Evolutionary conservation across 768 basidiomycete genomes (phyloP).

Genomic region (Lactarius quietus): DNA sequence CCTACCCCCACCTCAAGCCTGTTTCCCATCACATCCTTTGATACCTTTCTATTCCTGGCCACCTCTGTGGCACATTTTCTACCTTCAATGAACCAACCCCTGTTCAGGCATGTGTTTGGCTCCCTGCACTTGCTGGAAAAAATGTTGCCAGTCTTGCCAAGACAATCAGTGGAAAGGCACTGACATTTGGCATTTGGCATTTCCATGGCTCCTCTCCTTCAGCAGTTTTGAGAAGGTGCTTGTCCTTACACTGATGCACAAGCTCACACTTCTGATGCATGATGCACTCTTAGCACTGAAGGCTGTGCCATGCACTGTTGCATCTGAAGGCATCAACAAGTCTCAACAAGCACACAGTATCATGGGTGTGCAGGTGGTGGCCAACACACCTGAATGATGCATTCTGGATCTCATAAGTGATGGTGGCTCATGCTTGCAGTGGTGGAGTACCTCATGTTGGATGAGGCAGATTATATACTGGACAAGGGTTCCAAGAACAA

Average conservation of each 20-base stretch:
- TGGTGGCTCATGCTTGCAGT: conserved; percentile 80
- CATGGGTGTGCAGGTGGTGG: conserved; percentile 68
- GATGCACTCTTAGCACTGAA: conserved; percentile 75
- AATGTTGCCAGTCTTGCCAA: conserved; percentile 96
- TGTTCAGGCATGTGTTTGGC: conserved; percentile 95
- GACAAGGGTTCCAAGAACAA: conserved; percentile 99
- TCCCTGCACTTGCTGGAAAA: conserved; percentile 71
- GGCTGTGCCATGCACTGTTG: conserved; percentile 75
- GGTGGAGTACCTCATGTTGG: conserved; percentile 88
- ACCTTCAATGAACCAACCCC: conserved; percentile 88
- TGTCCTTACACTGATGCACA: conserved; percentile 91
- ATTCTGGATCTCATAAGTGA: conserved; percentile 90
- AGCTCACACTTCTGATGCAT: conserved; percentile 94
- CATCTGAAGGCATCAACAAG: conserved; percentile 97
- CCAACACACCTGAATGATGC: conserved; percentile 94
- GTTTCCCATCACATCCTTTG: conserved; percentile 70
- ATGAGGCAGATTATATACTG: conserved; percentile 98
- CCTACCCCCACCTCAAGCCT: conserved; percentile 47
- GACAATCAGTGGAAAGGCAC: conserved; percentile 96
- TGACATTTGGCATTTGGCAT: conserved; percentile 96
- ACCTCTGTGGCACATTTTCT: conserved; percentile 58
- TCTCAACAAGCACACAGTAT: conserved; percentile 72
- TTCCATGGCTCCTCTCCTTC: conserved; percentile 63
- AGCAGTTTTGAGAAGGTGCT: conserved; percentile 44
- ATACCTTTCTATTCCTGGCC: conserved; percentile 62